A percentile compares a stretch with the other conserved stretches of the same genome.
These are phyloP conservation scores for Neltuma alba DNA, from an alignment of 306 rosid genomes.

Conservation along the genomic window DNA sequence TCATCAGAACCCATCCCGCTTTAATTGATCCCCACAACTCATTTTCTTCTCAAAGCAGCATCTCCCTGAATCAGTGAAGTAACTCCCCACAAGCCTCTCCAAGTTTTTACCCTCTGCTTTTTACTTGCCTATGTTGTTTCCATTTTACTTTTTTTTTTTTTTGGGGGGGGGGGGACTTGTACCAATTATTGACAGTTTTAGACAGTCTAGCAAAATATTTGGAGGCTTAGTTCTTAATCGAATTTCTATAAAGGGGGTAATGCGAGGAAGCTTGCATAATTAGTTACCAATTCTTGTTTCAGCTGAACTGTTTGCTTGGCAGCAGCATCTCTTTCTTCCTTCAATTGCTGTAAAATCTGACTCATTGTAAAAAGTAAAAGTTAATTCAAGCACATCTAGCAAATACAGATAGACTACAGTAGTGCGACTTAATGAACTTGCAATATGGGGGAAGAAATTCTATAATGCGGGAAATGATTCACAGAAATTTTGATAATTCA, in stretches of 20 bases:
- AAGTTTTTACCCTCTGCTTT: neutral
- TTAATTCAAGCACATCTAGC: slow-evolving; percentile 14
- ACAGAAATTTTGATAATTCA: neutral
- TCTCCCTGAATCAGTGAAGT: slow-evolving; percentile 13
- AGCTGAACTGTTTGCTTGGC: slow-evolving; percentile 75
- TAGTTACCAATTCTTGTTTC: slow-evolving; percentile 82
- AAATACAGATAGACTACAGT: slow-evolving; percentile 26
- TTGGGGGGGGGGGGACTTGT: neutral
- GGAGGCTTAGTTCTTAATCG: neutral
- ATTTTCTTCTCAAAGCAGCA: neutral
- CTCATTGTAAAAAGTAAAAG: slow-evolving; percentile 40
- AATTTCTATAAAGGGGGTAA: slow-evolving; percentile 11
- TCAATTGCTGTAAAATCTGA: slow-evolving; percentile 63
- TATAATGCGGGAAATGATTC: slow-evolving; percentile 24
- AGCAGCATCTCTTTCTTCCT: slow-evolving; percentile 84
- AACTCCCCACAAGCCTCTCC: neutral
- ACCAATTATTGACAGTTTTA: neutral
- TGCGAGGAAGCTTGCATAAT: slow-evolving; percentile 24
- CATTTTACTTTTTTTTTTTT: neutral
- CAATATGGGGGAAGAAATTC: slow-evolving; percentile 14
- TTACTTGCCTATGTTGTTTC: neutral
- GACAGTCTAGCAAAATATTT: neutral
- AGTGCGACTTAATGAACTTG: neutral
- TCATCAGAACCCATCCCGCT: slow-evolving; percentile 1
- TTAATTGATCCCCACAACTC: neutral